These are phyloP conservation scores for Lablab purpureus DNA, from an alignment of 306 rosid genomes.

Conservation along the genomic window DNA sequence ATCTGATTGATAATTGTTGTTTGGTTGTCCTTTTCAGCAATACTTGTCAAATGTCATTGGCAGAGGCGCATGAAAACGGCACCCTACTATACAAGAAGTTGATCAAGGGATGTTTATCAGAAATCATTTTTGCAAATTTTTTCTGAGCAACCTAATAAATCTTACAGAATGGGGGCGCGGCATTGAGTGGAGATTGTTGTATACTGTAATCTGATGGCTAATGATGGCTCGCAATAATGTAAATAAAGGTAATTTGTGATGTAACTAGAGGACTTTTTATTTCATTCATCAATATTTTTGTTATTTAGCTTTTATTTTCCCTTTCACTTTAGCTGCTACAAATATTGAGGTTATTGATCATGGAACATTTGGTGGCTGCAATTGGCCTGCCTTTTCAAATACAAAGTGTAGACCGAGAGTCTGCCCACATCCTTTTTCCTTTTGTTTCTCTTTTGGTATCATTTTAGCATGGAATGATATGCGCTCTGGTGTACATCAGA, in stretches of 20 bases:
- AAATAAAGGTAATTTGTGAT: slow-evolving; percentile 76
- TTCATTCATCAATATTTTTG: slow-evolving; percentile 65
- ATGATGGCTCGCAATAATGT: slow-evolving; percentile 56
- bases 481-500: background rate
- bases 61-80: slow-evolving; percentile 43
- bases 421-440: background rate
- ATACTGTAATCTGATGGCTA: slow-evolving; percentile 62
- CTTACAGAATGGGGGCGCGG: slow-evolving; percentile 47
- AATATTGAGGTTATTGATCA: slow-evolving; percentile 35
- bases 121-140: slow-evolving; percentile 48
- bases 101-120: slow-evolving; percentile 44
- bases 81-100: slow-evolving; percentile 22
- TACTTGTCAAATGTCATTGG: slow-evolving; percentile 51
- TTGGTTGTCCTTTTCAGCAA: slow-evolving; percentile 47
- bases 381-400: slow-evolving; percentile 43
- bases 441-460: background rate
- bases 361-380: slow-evolving; percentile 44
- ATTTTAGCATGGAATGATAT: background rate
- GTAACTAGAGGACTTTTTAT: slow-evolving; percentile 56
- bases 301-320: slow-evolving; percentile 18
- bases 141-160: slow-evolving; percentile 59
- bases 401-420: background rate
- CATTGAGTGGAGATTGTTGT: slow-evolving; percentile 51
- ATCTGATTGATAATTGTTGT: slow-evolving; percentile 13
- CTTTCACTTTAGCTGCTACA: slow-evolving; percentile 19